Base-by-base conservation (phyloP, 2,329 filamentous ascomycete genomes). In the Xylariaceae sp. region DNA sequence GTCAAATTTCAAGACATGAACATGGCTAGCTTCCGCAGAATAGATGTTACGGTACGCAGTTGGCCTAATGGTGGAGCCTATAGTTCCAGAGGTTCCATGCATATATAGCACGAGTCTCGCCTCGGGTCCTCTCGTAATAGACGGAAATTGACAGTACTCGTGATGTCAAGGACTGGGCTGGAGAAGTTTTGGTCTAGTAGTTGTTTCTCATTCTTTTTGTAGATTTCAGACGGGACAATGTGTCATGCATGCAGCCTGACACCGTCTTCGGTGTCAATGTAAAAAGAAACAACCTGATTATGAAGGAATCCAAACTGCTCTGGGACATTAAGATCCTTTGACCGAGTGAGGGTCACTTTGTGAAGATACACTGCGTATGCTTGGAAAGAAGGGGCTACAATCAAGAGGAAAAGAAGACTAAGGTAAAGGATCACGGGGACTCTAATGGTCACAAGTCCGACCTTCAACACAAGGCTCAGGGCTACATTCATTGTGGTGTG, bases 161-260 rank as follows among this genome's bases (percentile, higher is more conserved):
- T 72, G 48, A 79, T 67, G 57, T 77, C 67, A 8, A 29, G 16
- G 2, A 27, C 58, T 3, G 73, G 48, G 0, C 74, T 76, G 0
- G 65, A n/a, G 52, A 7, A 74, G 66, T 54, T 82, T 76, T 9
- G 13, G 13, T 63, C 51, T 4, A 72, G 24, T 1, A 82, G 70
- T 11, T 68, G 59, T 15, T 76, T 67, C 63, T 88, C 83, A 62
- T 90, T 76, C 53, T 82, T 73, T 2, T 77, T 74, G 66, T 89
- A 91, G 1, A 88, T 71, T 53, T 82, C 82, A 1, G 88, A 69
- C 0, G 89, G 88, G n/a, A 91, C 73, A 35, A 92, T 78, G 68
- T 92, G 88, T 88, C 88, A 92, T 35, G 85, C 87, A 64, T 88
- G 88, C 3, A 92, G 72, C 0, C 74, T 82, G 66, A 88, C 84